Base-by-base conservation (phyloP, 2,329 filamentous ascomycete species). In the Colletotrichum abscissum region DNA sequence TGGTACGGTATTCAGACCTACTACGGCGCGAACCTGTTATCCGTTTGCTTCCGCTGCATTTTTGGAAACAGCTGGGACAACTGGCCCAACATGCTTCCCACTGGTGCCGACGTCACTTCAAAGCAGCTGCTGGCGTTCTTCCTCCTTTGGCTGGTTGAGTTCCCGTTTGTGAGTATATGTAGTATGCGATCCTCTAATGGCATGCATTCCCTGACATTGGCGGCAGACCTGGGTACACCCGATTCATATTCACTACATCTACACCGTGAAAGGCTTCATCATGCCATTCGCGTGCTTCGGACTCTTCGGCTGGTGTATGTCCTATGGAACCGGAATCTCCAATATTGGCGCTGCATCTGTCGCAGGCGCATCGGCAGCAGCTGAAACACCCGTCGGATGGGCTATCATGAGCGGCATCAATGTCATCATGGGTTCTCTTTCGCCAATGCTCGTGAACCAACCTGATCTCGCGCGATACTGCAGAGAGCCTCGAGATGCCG, bases 391-490 rank as follows among this genome's bases (percentile, higher is more conserved):
- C 12, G 78, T 83, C 1, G 83, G 81, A 35, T 84, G 83, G 82
- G 76, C 78, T 59, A 78, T 84, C 66, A 80, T 84, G 74, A 75
- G 76, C 19, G 83, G 82, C 54, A 81, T 85, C 71, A 84, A 84
- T 75, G 77, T 80, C 63, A 80, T 83, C 68, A 79, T 85, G 76
- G 82, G 83, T 9, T 78, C 76, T 16, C 79, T 80, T 35, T 82
- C 78, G 6, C 80, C 80, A 6, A 76, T 82, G 74, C 74, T 82
- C 22, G 80, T 83, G 16, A 83, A 80, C 56, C 81, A 83, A 46
- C 81, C 82, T 16, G 82, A 84, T 72, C 76, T 83, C 12, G 78
- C 82, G 12, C 78, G 82, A 5, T 83, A 83, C 73, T 80, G 78
- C 65, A 78, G 77, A 56, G 78, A 76, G 62, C 76, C 81, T 0